phyloP scores from a whole-genome alignment of 148 eudicot species.

The Rhododendron mucronatum region DNA sequence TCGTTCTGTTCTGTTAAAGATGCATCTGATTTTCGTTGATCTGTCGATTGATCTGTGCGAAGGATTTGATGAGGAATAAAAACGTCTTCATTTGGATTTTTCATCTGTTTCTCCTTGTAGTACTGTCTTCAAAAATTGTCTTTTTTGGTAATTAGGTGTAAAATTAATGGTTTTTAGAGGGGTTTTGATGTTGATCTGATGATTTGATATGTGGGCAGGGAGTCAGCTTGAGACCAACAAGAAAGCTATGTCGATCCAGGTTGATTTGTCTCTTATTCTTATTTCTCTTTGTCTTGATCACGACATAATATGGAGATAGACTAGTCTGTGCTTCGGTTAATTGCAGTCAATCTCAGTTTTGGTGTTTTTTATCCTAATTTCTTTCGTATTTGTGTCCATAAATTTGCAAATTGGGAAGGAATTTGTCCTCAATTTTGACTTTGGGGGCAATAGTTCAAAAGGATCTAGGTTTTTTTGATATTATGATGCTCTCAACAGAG shows the following conservation, averaged over 20 bases:
- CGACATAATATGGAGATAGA: background rate
- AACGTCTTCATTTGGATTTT: background rate
- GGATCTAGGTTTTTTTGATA: background rate
- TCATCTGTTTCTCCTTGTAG: background rate
- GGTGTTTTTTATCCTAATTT: background rate
- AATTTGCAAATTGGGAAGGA: background rate
- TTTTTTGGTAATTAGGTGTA: background rate
- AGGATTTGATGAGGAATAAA: background rate
- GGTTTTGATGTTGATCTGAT: background rate
- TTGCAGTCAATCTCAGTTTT: background rate
- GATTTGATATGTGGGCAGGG: slow-evolving; percentile 41
- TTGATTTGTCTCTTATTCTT: slow-evolving; percentile 5
- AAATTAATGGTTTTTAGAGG: background rate
- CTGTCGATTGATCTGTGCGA: background rate
- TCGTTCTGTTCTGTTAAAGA: background rate
- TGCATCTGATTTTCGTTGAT: background rate
- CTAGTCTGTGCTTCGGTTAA: background rate
- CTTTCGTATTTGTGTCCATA: background rate
- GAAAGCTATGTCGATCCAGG: slow-evolving; percentile 85
- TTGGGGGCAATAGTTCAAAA: background rate
- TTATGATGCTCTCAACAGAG: background rate
- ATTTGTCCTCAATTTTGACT: background rate
- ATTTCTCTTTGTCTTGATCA: background rate
- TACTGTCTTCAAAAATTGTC: background rate
- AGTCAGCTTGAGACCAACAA: slow-evolving; percentile 80